A percentile compares a stretch with the other conserved stretches of the same genome.
phyloP scores from a whole-genome alignment of 306 rosid species.

The Myrica gale region DNA sequence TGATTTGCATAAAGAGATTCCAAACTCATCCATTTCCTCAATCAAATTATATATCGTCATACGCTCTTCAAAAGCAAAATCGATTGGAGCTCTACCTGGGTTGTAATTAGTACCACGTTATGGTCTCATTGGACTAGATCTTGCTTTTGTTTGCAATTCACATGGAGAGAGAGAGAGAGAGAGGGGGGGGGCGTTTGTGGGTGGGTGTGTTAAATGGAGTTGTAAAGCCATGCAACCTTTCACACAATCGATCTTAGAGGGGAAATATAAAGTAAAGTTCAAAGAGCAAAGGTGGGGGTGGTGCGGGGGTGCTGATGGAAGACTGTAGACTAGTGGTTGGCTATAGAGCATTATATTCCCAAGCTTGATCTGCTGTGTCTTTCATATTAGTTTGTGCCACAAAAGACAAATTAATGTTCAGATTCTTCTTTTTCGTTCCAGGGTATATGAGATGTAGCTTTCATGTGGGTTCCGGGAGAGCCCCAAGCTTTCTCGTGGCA shows the following conservation, averaged over 20 bases:
- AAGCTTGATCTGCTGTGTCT: constrained; percentile 42
- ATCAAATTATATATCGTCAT: constrained; percentile 29
- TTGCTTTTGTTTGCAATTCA: constrained; percentile 28
- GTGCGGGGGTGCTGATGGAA: constrained; percentile 25
- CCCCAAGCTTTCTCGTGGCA: constrained; percentile 7
- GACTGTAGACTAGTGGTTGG: constrained; percentile 31
- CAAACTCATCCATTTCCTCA: constrained; percentile 55
- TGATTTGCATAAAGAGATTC: constrained; percentile 67
- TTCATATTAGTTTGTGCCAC: constrained; percentile 53
- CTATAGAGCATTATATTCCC: constrained; percentile 48
- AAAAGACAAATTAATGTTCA: constrained; percentile 55
- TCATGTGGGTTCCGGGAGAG: constrained; percentile 50
- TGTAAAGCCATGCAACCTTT: constrained; percentile 88
- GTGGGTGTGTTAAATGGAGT: constrained; percentile 26
- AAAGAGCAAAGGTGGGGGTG: constrained; percentile 24
- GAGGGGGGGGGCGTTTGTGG: constrained; percentile 17
- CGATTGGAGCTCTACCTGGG: constrained; percentile 18
- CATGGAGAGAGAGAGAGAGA: constrained; percentile 25
- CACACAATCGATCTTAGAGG: constrained; percentile 58
- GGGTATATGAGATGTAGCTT: constrained; percentile 35
- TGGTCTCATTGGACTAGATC: constrained; percentile 23
- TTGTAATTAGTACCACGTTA: constrained; percentile 22
- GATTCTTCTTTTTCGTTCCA: constrained; percentile 39
- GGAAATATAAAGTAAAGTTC: constrained; percentile 35
- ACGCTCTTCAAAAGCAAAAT: constrained; percentile 24